phyloP scores from a whole-genome alignment of 139 green algal genomes.

The Chlorella sp. region DNA sequence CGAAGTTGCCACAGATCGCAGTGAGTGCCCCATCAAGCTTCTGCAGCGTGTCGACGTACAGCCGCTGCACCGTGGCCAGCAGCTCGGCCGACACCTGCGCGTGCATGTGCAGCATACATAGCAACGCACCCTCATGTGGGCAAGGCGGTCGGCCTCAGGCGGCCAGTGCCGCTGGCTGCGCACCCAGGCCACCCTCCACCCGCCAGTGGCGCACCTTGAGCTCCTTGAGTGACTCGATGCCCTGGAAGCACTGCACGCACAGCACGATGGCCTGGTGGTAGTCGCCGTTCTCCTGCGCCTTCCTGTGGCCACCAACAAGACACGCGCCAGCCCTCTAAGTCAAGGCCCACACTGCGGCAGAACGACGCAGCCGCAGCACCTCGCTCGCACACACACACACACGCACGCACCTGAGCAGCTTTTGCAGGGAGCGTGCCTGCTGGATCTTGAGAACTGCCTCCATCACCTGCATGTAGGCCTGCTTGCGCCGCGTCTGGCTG shows the following conservation, averaged over 20 bases:
- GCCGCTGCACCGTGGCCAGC: conserved; percentile 34
- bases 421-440: conserved; percentile 28
- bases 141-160: too few relatives aligned
- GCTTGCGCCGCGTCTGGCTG: conserved; percentile 38
- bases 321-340: background rate
- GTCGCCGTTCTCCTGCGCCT: conserved; percentile 38
- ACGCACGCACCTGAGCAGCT: conserved; percentile 34
- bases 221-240: conserved; percentile 23
- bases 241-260: conserved; percentile 48
- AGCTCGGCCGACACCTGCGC: conserved; percentile 39
- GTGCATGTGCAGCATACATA: too few relatives aligned
- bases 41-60: conserved; percentile 43
- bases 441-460: conserved; percentile 30
- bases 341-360: background rate
- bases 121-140: too few relatives aligned
- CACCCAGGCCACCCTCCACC: too few relatives aligned
- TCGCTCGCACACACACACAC: background rate
- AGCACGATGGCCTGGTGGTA: conserved; percentile 52
- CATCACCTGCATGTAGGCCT: conserved; percentile 38
- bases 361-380: background rate
- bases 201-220: too few relatives aligned
- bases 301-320: conserved; percentile 22
- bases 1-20: conserved; percentile 37
- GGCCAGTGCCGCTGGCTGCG: too few relatives aligned
- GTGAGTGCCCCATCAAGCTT: conserved; percentile 36